Evolutionary conservation across 2,329 filamentous ascomycete species (phyloP).

Genomic region (Botrytis byssoidea): DNA sequence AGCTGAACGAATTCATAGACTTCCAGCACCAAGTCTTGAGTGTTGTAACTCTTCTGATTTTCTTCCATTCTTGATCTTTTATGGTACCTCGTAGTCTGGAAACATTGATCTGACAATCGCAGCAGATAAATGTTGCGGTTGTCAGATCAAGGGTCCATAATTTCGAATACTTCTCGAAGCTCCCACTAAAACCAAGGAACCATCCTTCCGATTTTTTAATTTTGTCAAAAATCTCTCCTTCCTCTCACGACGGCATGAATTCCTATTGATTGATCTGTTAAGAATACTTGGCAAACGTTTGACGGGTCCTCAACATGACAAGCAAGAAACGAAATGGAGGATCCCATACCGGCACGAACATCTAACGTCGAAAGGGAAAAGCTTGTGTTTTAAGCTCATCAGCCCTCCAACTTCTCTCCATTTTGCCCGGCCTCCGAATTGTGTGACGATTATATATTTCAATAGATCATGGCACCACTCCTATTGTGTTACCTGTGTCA

Average conservation of each 20-base stretch:
- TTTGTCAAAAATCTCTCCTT: not conserved
- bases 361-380: not conserved
- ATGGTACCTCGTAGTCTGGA: not conserved
- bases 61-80: not conserved
- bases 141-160: not conserved
- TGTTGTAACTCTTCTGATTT: not conserved
- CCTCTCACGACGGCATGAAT: not conserved
- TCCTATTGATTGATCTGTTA: not conserved
- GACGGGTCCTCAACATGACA: not conserved
- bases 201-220: not conserved
- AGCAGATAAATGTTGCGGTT: not conserved
- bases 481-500: not conserved
- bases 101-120: not conserved
- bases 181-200: not conserved
- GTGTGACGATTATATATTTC: not conserved
- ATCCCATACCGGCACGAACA: not conserved
- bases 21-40: not conserved
- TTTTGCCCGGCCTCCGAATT: not conserved
- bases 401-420: not conserved
- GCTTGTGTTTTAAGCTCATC: not conserved
- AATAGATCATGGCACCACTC: not conserved
- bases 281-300: not conserved
- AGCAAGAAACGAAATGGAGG: not conserved
- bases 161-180: conserved; percentile 4
- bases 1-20: not conserved